phyloP scores from a whole-genome alignment of 805 yeast genomes.

The Priceomyces haplophilus region DNA sequence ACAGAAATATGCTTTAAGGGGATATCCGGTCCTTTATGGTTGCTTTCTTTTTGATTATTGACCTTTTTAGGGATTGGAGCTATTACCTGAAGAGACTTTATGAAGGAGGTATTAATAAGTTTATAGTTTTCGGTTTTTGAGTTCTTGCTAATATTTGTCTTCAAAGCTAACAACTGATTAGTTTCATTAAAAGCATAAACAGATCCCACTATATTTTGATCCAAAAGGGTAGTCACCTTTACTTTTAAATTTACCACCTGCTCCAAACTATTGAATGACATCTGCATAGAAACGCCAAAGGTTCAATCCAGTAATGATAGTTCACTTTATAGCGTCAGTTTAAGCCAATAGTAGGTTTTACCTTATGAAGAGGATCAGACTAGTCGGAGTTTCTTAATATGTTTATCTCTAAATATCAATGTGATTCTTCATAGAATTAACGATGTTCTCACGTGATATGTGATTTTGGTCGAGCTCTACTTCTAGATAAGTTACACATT shows the following conservation, averaged over 20 bases:
- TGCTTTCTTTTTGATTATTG: slow-evolving; percentile 18
- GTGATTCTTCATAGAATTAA: too few relatives aligned
- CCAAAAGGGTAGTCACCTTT: slow-evolving; percentile 57
- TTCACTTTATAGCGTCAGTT: too few relatives aligned
- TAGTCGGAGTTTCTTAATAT: too few relatives aligned
- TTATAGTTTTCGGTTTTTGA: slow-evolving; percentile 34
- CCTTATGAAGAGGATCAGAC: too few relatives aligned
- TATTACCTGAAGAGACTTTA: slow-evolving; percentile 48
- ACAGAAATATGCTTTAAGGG: slow-evolving; percentile 14
- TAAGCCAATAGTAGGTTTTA: too few relatives aligned
- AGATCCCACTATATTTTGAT: slow-evolving; percentile 56
- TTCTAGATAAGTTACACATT: too few relatives aligned
- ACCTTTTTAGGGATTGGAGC: slow-evolving; percentile 31
- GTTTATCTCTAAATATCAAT: too few relatives aligned
- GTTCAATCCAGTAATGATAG: too few relatives aligned
- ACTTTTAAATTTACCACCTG: slow-evolving; percentile 39
- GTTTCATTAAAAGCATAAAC: slow-evolving; percentile 60
- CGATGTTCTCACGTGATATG: too few relatives aligned
- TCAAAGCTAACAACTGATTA: slow-evolving; percentile 41
- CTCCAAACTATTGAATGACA: slow-evolving; percentile 13
- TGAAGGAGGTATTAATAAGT: slow-evolving; percentile 54
- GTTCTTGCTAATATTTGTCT: slow-evolving; percentile 13
- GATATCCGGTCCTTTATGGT: slow-evolving; percentile 19
- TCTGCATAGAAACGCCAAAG: background rate
- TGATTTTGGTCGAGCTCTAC: too few relatives aligned